Evolutionary conservation across 192 early-diverging fungal genomes (phyloP), one percentile per base, ranked within the genome.

Genomic region (Entomortierella beljakovae): DNA sequence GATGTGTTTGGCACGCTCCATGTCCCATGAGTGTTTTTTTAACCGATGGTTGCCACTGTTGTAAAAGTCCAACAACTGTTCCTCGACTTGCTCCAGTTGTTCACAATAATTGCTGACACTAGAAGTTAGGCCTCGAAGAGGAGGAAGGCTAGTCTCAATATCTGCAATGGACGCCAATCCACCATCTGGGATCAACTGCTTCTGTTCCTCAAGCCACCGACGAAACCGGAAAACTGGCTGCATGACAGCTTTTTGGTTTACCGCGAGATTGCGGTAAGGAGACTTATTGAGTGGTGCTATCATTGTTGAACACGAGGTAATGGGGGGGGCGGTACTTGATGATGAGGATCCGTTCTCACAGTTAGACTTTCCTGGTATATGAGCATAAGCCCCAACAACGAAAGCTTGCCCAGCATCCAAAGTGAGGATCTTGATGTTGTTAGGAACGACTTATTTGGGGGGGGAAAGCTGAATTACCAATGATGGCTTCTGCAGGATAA

Each of bases 191-290:
- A 15, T 28, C 55, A 9, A 16, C 22, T n/a, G 20, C 46, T 57
- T 58, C 32, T 57, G 40, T 20, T 29, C 40, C 53, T 66, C 64
- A 22, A 56, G 38, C 53, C 64, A 66, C 25, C 53, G 22, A 8
- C 56, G 29, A 43, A 29, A 50, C n/a, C 46, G 26, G 20, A 67
- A 48, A 0, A 20, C 18, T 0, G 64, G 64, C 23, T 67, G 64
- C 1, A 16, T 32, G 5, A 57, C 42, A 0, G 55, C 64, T 10
- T 67, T 67, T 22, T 50, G 40, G 1, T 43, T 57, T 2, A 67
- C 31, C 6, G 55, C 38, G 29, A 67, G 3, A 42, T 67, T 57
- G 20, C 35, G 51, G 31, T 37, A 32, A 51, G 42, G 13, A 8
- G 13, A 6, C 37, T 38, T 38, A 38, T 38, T 38, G 13, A 8